phyloP scores from a whole-genome alignment of 306 rosid species.

The Cyamopsis tetragonoloba region DNA sequence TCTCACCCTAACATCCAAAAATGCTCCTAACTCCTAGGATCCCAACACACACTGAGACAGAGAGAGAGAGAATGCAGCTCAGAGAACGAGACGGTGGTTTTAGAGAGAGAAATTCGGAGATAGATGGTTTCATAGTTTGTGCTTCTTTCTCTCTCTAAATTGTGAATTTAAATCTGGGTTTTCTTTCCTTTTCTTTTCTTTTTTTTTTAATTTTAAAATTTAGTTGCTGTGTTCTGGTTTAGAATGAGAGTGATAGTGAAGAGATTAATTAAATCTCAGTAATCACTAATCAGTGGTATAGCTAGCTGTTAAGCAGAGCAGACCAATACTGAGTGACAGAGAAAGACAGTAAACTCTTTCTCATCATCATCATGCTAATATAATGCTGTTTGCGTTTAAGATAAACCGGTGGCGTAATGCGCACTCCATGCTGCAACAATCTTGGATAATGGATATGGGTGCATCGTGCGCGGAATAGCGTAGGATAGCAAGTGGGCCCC shows the following conservation, averaged over 20 bases:
- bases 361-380: background rate
- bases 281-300: constrained; percentile 20
- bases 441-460: background rate
- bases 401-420: constrained; percentile 42
- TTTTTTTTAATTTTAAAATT: background rate
- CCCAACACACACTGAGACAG: constrained; percentile 24
- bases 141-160: constrained; percentile 51
- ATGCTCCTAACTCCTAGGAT: constrained; percentile 42
- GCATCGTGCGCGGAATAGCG: constrained; percentile 19
- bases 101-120: constrained; percentile 37
- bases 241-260: constrained; percentile 32
- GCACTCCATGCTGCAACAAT: constrained; percentile 30
- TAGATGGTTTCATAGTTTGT: constrained; percentile 25
- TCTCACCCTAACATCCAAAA: constrained; percentile 60
- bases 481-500: constrained; percentile 20
- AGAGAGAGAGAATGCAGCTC: constrained; percentile 19
- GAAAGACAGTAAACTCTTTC: constrained; percentile 34
- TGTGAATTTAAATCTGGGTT: constrained; percentile 55
- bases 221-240: background rate
- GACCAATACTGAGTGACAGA: constrained; percentile 36
- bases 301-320: constrained; percentile 47
- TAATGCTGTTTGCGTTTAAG: background rate
- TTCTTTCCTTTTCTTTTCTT: background rate
- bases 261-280: constrained; percentile 26
- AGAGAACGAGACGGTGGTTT: constrained; percentile 24